Evolutionary conservation across 73 alveolate genomes (phyloP).

Genomic region (Paramecium tetraurelia): DNA sequence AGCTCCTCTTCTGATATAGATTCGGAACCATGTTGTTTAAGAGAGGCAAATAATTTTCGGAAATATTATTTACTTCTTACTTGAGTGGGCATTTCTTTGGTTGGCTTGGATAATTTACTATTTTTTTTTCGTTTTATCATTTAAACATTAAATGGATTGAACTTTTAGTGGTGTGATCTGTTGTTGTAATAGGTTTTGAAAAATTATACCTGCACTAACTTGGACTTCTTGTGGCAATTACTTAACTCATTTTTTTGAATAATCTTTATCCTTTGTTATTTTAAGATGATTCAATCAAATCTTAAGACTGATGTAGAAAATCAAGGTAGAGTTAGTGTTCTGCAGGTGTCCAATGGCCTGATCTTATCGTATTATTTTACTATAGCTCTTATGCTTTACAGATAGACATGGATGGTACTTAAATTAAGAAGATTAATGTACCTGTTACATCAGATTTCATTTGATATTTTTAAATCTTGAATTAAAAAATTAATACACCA

Average conservation of each 20-base stretch:
- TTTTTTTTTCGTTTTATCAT: not conserved
- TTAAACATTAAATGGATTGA: not conserved
- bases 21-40: not conserved
- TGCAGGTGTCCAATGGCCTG: slow-evolving; percentile 40
- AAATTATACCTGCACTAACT: slow-evolving; percentile 37
- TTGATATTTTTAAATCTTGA: slow-evolving; percentile 3
- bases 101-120: not conserved
- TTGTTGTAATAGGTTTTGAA: not conserved
- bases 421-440: not conserved
- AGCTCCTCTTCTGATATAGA: slow-evolving; percentile 8
- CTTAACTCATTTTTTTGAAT: slow-evolving; percentile 41
- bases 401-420: not conserved
- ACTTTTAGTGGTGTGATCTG: slow-evolving; percentile 44
- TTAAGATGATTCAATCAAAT: slow-evolving; percentile 32
- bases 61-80: slow-evolving; percentile 5
- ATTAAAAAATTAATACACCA: slow-evolving; percentile 1
- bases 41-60: slow-evolving; percentile 20
- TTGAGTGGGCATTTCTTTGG: not conserved
- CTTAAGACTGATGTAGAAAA: slow-evolving; percentile 1
- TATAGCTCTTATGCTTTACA: not conserved
- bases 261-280: slow-evolving; percentile 49
- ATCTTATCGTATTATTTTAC: not conserved
- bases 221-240: slow-evolving; percentile 39
- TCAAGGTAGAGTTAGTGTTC: slow-evolving; percentile 45
- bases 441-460: slow-evolving; percentile 25